Base-by-base conservation (phyloP, 1,139 yeast genomes). In the Yamadazyma atlantica region DNA sequence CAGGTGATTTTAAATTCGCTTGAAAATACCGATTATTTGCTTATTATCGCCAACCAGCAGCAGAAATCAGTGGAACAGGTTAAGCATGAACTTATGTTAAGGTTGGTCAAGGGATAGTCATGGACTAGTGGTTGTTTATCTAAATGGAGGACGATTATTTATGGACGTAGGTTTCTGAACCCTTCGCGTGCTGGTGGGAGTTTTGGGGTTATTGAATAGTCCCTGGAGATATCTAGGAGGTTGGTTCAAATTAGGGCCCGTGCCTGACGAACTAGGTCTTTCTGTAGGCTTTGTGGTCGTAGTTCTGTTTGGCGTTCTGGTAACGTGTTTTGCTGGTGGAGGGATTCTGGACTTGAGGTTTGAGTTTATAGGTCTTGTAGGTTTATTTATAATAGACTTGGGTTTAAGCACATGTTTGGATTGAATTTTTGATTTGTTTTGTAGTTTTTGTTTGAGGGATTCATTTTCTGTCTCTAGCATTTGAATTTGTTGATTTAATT, bases 191-290 rank as follows among this genome's bases (percentile, higher is more conserved):
- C 35, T 31, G 2, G 44, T 29, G 5, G 39, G 33, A n/a, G 48
- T 45, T 29, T 45, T 45, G 17, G 51, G 50, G 21, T 50, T 47
- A 26, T 62, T 66, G 45, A 66, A 65, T 24, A 70, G 53, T 1
- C 73, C 75, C 15, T 62, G 51, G 67, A 70, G 57, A 46, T 69
- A 70, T 34, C 76, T 53, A 2, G 75, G 75, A 0, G 71, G 68
- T 49, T 70, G 75, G 50, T 70, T 58, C 33, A 70, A 58, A 43
- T 70, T 68, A 10, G 75, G 76, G 1, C 58, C 58, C 1, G 21
- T 10, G 16, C 30, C 10, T 14, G 30, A 9, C 12, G 21, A 15
- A 15, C 21, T 11, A 28, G 30, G 30, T 7, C 13, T 28, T 4
- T 10, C 17, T 7, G 21, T 11, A 8, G 16, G 5, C 12, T 7